Base-by-base conservation (phyloP, 371 early-diverging fungal species). In the Apophysomyces sp. region DNA sequence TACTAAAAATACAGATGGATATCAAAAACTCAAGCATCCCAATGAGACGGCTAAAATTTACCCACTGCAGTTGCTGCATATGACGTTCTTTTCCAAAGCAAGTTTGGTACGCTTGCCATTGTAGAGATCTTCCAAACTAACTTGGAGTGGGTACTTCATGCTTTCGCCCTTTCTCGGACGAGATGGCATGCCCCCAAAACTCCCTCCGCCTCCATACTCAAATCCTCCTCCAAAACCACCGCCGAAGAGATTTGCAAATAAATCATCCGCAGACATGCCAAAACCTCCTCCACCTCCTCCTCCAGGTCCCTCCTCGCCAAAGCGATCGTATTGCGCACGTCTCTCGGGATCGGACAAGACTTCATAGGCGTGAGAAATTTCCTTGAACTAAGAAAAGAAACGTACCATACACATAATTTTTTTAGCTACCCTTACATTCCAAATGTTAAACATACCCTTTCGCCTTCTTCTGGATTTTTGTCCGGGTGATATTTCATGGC, bases 401-500 rank as follows among this genome's bases (percentile, higher is more conserved):
- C 51, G 24, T n/a, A 28, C 30, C n/a, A 54, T 6, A 44, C 4
- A 5, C 9, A 11, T 9, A 44, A 18, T 12, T 29, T 39, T 16
- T 13, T 44, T 11, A 11, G 55, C 39, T 15, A 51, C 36, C 11
- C 16, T 44, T 30, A 9, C 26, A n/a, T n/a, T n/a, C n/a, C n/a
- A n/a, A n/a, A n/a, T n/a, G n/a, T 28, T 31, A n/a, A 24, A 34
- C 53, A 51, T 73, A 75, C 73, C 62, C 66, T 65, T 24, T 71
- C 72, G 29, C 69, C 71, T 37, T 69, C 73, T 18, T 79, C 78
- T 41, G 83, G 78, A 55, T 80, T 86, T 78, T 90, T 94, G 74
- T 96, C 97, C 52, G 93, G 98, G 75, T 99, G 99, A 76, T 91
- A 97, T 82, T 94, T 95, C 76, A 94, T 86, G 3, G 98, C 98